Evolutionary conservation across 2,329 filamentous ascomycete species (phyloP).

Genomic region (Verticillium zaregamsianum): DNA sequence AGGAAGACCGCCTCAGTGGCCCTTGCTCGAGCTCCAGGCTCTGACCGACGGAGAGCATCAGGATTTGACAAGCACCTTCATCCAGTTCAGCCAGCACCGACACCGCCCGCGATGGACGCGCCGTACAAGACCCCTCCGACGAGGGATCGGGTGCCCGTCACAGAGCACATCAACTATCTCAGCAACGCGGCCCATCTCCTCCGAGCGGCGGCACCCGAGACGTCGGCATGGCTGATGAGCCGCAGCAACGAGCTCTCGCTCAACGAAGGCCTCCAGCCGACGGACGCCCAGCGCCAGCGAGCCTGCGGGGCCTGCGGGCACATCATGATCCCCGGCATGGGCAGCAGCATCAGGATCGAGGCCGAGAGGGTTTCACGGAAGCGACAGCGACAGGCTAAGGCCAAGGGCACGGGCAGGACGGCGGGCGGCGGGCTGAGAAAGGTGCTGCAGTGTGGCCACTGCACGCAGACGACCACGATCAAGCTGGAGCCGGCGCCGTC

Average conservation of each 20-base stretch:
- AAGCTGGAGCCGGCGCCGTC: conserved; percentile 7
- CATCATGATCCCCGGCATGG: conserved; percentile 52
- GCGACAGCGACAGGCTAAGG: background rate
- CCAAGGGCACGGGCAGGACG: conserved; percentile 24
- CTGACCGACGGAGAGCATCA: too few relatives aligned
- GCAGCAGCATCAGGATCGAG: conserved; percentile 34
- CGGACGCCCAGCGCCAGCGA: conserved; percentile 48
- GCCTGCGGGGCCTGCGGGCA: conserved; percentile 58
- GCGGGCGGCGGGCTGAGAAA: conserved; percentile 7
- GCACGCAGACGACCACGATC: conserved; percentile 7
- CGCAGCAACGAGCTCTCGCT: conserved; percentile 45
- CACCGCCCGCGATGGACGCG: background rate
- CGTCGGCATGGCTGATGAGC: conserved; percentile 57
- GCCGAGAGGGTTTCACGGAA: conserved; percentile 14
- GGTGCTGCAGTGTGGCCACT: conserved; percentile 9
- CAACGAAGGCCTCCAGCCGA: conserved; percentile 36
- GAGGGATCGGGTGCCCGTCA: background rate
- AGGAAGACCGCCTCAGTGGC: background rate
- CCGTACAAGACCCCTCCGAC: background rate
- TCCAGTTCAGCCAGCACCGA: too few relatives aligned
- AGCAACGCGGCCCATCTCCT: conserved; percentile 58
- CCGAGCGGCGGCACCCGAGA: conserved; percentile 45
- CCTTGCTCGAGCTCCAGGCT: background rate
- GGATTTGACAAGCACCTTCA: too few relatives aligned
- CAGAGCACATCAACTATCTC: conserved; percentile 36